Evolutionary conservation across 2,329 filamentous ascomycete genomes (phyloP).

Genomic region (Calcarisporium arbuscula): DNA sequence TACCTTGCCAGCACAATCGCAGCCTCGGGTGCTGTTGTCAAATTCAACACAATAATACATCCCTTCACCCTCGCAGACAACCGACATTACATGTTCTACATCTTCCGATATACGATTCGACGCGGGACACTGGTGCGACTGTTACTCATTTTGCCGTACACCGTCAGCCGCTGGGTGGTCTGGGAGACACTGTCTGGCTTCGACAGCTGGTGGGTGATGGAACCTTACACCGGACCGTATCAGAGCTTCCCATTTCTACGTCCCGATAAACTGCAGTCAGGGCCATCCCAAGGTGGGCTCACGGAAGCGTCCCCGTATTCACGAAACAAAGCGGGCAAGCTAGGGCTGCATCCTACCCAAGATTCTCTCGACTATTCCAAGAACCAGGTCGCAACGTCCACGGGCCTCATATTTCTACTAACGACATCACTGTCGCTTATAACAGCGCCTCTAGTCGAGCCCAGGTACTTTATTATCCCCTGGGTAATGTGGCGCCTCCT

Average conservation of each 20-base stretch:
- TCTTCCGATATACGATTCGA: slow-evolving; percentile 79
- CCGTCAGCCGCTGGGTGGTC: slow-evolving; percentile 60
- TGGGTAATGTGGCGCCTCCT: slow-evolving; percentile 91
- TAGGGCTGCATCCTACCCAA: too few species aligned
- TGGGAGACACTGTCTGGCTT: slow-evolving; percentile 55
- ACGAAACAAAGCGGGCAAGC: too few species aligned
- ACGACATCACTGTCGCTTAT: slow-evolving; percentile 73
- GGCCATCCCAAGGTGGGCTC: too few species aligned
- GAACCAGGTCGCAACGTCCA: slow-evolving; percentile 38
- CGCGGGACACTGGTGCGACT: slow-evolving; percentile 59
- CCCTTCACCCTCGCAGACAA: slow-evolving; percentile 96
- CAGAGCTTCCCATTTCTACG: slow-evolving; percentile 24
- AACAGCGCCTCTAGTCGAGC: slow-evolving; percentile 88
- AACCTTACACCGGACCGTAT: slow-evolving; percentile 14
- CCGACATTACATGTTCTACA: slow-evolving; percentile 93
- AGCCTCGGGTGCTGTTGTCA: slow-evolving; percentile 46
- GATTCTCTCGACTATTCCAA: slow-evolving; percentile 21
- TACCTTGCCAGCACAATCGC: slow-evolving; percentile 29
- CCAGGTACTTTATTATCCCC: slow-evolving; percentile 90
- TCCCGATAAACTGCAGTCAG: too few species aligned
- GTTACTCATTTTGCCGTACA: slow-evolving; percentile 63
- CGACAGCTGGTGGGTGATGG: too few species aligned
- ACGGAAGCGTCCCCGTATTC: too few species aligned
- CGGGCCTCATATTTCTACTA: slow-evolving; percentile 52
- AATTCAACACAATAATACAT: slow-evolving; percentile 87